phyloP scores from a whole-genome alignment of 345 rosid genomes.

The Corymbia maculata region DNA sequence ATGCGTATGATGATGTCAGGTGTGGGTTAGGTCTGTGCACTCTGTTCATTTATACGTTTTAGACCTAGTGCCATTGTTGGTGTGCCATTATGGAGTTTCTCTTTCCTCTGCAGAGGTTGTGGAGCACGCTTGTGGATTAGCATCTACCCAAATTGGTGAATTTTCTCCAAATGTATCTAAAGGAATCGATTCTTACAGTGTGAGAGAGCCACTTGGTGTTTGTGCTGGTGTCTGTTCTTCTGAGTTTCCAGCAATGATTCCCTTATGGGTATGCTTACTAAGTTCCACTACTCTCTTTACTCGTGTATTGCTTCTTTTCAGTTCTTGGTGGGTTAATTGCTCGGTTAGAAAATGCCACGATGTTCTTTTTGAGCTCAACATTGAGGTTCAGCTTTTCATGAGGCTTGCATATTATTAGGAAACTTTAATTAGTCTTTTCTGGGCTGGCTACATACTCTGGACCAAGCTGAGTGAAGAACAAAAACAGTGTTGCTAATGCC shows the following conservation, averaged over 20 bases:
- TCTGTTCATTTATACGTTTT: not conserved
- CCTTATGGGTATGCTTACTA: constrained; percentile 30
- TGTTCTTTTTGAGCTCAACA: not conserved
- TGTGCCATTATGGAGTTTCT: not conserved
- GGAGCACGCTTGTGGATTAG: constrained; percentile 45
- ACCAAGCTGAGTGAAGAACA: not conserved
- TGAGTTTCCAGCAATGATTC: constrained; percentile 42
- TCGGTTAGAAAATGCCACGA: not conserved
- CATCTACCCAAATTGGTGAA: constrained; percentile 36
- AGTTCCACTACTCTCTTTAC: not conserved
- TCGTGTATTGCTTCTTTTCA: not conserved
- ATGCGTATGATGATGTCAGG: constrained; percentile 29
- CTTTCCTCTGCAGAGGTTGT: constrained; percentile 31
- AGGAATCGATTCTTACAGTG: constrained; percentile 33
- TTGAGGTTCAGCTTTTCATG: not conserved
- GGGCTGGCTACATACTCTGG: not conserved
- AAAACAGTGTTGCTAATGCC: not conserved
- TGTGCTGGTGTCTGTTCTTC: constrained; percentile 49
- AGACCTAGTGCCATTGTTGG: not conserved
- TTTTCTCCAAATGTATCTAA: constrained; percentile 26
- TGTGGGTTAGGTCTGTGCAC: constrained; percentile 36
- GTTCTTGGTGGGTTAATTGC: not conserved
- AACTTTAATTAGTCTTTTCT: not conserved
- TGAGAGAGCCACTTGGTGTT: constrained; percentile 46
- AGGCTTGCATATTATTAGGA: not conserved